These are phyloP conservation scores for Phytophthora tentaculata DNA, from an alignment of 352 stramenopile genomes.

Conservation along the genomic window DNA sequence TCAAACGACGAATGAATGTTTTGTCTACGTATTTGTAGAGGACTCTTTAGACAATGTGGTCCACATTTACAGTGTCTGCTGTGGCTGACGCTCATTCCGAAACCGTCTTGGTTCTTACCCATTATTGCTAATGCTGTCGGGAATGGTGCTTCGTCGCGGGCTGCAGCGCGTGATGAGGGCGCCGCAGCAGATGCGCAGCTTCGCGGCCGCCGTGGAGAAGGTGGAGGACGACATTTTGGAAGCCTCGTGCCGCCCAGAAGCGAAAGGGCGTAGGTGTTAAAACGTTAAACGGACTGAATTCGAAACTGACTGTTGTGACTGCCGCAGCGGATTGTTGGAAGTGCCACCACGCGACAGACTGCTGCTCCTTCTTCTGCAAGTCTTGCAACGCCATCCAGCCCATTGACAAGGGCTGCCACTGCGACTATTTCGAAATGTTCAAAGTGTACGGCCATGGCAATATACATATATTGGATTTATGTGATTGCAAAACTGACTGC, in stretches of 20 bases:
- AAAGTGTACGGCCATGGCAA: conserved; percentile 53
- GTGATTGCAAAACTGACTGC: conserved; percentile 14
- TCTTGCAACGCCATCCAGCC: conserved; percentile 83
- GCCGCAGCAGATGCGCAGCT: conserved; percentile 21
- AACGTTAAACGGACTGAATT: conserved; percentile 5
- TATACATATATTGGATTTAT: too few species aligned
- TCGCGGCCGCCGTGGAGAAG: conserved; percentile 37
- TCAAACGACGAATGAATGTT: conserved; percentile 23
- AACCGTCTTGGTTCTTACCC: conserved; percentile 1
- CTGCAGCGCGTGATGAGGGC: conserved; percentile 26
- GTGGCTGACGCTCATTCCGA: background rate
- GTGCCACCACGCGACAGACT: conserved; percentile 81
- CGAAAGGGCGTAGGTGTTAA: conserved; percentile 35
- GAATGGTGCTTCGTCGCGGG: conserved; percentile 44
- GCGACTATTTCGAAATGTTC: conserved; percentile 90
- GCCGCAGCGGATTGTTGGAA: conserved; percentile 74
- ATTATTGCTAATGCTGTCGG: conserved; percentile 26
- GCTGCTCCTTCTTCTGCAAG: conserved; percentile 86
- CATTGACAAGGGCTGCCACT: conserved; percentile 67
- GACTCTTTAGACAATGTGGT: conserved; percentile 3
- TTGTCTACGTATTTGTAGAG: background rate
- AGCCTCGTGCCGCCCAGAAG: conserved; percentile 11
- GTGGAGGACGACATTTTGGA: conserved; percentile 30
- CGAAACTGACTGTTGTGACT: conserved; percentile 11
- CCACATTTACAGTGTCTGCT: background rate